Evolutionary conservation across 257 asterid species (phyloP), one percentile per base, ranked within the genome.

Genomic region (Penstemon newberryi): DNA sequence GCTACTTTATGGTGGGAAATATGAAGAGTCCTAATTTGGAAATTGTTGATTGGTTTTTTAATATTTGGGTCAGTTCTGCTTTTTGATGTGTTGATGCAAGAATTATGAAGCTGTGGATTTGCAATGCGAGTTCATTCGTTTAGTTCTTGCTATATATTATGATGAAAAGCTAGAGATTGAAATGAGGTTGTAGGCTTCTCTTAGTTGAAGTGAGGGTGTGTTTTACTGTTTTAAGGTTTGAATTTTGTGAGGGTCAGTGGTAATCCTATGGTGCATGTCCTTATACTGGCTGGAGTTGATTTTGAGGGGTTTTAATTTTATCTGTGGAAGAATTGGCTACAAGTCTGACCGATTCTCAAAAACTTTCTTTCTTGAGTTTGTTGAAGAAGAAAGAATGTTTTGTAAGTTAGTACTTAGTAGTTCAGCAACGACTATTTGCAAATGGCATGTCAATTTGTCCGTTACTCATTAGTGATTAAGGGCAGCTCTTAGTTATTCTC

Each of bases 261-360:
- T 54, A 51, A 12, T 37, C 59, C 37, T 2, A 6, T 55, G 36
- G 41, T 36, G 12, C 58, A 25, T 55, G 63, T 64, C 53, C 66
- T 69, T 67, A 41, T 69, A 54, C 55, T 25, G 8, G 41, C 60
- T 12, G 72, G 37, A 18, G 64, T 69, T 77, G 70, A 5, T 66
- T 70, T 47, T 57, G 54, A 38, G 64, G 6, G 50, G 65, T 41
- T 60, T 5, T n/a, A 41, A 6, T 9, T 60, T 60, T 6, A 55
- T 1, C 33, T 6, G 7, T 60, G 13, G 3, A 49, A 49, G 54
- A 60, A 42, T 41, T 13, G 19, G 50, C 50, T 60, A 49, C 15
- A 12, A 49, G 54, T 41, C 36, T 40, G 54, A 19, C 70, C 63
- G 52, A 51, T 39, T 38, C 50, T 37, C 19, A 8, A 60, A 60